Evolutionary conservation across 2,329 filamentous ascomycete genomes (phyloP).

Genomic region (Hypoxylon sp.): DNA sequence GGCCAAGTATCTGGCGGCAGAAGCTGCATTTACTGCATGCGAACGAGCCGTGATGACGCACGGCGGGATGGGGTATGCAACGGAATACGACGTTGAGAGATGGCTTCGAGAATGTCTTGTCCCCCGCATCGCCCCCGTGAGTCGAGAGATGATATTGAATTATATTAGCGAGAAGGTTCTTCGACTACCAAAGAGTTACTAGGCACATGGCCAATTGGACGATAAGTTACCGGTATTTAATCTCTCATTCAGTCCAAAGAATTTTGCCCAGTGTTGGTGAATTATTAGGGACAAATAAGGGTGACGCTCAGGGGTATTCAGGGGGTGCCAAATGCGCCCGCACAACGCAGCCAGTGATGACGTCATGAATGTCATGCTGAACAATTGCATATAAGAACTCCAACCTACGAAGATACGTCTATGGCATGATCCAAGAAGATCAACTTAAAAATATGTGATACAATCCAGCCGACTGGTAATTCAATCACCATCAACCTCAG

Average conservation of each 20-base stretch:
- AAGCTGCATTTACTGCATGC: slow-evolving; percentile 74
- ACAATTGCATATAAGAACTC: background rate
- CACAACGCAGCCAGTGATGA: background rate
- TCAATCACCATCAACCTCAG: background rate
- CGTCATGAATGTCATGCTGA: background rate
- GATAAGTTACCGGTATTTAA: background rate
- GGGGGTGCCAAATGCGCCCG: background rate
- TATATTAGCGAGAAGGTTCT: slow-evolving; percentile 78
- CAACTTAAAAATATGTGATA: background rate
- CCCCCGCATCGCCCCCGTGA: slow-evolving; percentile 75
- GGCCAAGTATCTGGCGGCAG: slow-evolving; percentile 78
- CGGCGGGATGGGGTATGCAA: slow-evolving; percentile 76
- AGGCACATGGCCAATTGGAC: background rate
- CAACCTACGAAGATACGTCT: background rate
- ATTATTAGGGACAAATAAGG: background rate
- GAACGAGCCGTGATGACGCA: slow-evolving; percentile 72
- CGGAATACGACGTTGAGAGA: slow-evolving; percentile 75
- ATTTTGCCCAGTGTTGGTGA: background rate
- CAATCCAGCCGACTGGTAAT: background rate
- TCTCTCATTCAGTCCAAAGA: background rate
- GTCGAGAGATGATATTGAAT: slow-evolving; percentile 82
- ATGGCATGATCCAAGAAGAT: background rate
- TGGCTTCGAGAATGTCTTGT: slow-evolving; percentile 76
- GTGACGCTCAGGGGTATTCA: background rate
- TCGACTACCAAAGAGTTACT: slow-evolving; percentile 78